Base-by-base conservation (phyloP, 1,139 yeast species). In the Candida tunisiensis region DNA sequence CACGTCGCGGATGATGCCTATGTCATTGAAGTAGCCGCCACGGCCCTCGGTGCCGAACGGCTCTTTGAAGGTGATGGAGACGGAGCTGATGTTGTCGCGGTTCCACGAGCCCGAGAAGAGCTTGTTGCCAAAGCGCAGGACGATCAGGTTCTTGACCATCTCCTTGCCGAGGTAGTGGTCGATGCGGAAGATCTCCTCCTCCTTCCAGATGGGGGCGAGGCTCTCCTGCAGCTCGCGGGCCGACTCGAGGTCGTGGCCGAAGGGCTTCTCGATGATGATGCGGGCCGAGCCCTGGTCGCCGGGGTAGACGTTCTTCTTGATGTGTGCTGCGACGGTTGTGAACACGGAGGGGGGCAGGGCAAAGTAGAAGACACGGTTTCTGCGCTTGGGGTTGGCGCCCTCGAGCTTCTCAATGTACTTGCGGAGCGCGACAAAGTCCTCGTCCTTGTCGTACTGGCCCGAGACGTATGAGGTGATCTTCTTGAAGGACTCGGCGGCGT, bases 151-250 rank as follows among this genome's bases (percentile, higher is more conserved):
- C 62, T 88, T 88, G 33, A 91, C 96, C 88, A 88, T 74, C 58
- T 88, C 98, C 60, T 88, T 88, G 40, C 98, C 98, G 42, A 91
- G 63, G 52, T 91, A 88, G 55, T 88, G 98, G 55, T 88, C 99
- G 44, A 88, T 91, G 61, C 98, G 73, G 62, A 69, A 91, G 29
- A 85, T 62, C 58, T 91, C 98, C 8, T 77, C 85, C 56, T 91
- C 98, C 19, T 69, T 57, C 69, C 88, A 88, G 31, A 85, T 57
- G 8, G 96, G 95, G 14, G 88, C 69, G 44, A 88, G 64, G 37
- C 69, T 65, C 34, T 58, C 51, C 58, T 83, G 95, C 48, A 88
- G 62, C 44, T 69, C 73, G 42, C 83, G 66, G 8, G 93, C 71
- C 30, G 82, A 63, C 35, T 65, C 68, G 43, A 85, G 67, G 52